Percentiles rank a stretch among this genome's conserved stretches.
Evolutionary conservation across 1,284 basidiomycete genomes (phyloP).

Genomic region (Taiwanofungus camphoratus): DNA sequence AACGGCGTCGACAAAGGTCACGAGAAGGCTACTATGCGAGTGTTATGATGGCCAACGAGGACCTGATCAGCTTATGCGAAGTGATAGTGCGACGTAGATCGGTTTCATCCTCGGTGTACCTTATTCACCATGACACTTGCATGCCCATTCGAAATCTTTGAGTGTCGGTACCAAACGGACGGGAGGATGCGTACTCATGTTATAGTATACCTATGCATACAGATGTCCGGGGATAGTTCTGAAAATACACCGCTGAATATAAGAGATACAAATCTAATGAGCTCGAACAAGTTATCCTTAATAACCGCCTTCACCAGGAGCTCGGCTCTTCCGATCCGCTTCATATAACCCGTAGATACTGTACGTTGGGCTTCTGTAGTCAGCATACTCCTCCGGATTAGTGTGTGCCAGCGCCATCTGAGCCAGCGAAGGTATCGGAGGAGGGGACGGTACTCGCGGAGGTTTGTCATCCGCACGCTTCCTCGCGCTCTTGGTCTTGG

Average conservation of each 20-base stretch:
- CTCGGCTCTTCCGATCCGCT: slow-evolving; percentile 51
- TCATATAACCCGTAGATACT: slow-evolving; percentile 74
- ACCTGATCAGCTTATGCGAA: too few relatives aligned
- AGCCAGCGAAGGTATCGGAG: slow-evolving; percentile 63
- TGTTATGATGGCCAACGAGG: too few relatives aligned
- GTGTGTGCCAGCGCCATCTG: slow-evolving; percentile 69
- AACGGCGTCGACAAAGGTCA: too few relatives aligned
- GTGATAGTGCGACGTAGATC: too few relatives aligned
- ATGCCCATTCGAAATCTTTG: too few relatives aligned
- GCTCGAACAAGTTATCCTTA: slow-evolving; percentile 5
- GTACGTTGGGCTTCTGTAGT: slow-evolving; percentile 74
- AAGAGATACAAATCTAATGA: slow-evolving; percentile 9
- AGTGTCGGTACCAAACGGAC: too few relatives aligned
- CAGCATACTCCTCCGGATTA: slow-evolving; percentile 53
- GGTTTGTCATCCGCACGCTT: slow-evolving; percentile 50
- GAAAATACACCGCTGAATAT: too few relatives aligned
- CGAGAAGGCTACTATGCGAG: too few relatives aligned
- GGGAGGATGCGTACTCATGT: slow-evolving; percentile 11
- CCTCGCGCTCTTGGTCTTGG: slow-evolving; percentile 13
- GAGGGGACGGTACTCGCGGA: slow-evolving; percentile 73
- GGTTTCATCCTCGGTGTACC: too few relatives aligned
- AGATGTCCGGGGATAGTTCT: too few relatives aligned
- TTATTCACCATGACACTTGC: too few relatives aligned
- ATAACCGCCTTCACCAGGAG: slow-evolving; percentile 22
- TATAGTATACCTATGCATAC: too few relatives aligned